phyloP scores from a whole-genome alignment of 371 early-diverging fungal species.

The Lichtheimia ornata region DNA sequence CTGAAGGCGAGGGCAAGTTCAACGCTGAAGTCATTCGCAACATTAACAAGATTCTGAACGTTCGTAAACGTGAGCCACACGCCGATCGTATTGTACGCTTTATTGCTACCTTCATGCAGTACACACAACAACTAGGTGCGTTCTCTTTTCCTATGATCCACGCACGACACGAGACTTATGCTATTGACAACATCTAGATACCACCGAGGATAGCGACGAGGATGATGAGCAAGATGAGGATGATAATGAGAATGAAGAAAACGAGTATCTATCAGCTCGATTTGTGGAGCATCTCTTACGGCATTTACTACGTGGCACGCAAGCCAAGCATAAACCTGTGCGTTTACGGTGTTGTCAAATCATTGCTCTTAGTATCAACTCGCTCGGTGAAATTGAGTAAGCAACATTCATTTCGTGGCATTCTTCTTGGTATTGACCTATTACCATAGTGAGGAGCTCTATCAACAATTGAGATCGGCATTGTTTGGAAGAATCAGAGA shows the following conservation, averaged over 20 bases:
- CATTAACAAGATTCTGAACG: constrained; percentile 71
- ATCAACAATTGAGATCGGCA: constrained; percentile 62
- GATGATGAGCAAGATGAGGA: constrained; percentile 23
- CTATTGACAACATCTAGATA: no score
- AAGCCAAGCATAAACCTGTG: constrained; percentile 72
- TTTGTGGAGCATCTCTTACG: constrained; percentile 72
- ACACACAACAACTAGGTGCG: constrained; percentile 64
- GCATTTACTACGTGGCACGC: constrained; percentile 74
- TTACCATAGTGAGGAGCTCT: constrained; percentile 69
- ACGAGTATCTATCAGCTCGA: constrained; percentile 67
- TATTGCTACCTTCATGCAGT: constrained; percentile 75
- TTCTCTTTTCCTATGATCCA: not conserved
- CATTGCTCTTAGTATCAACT: constrained; percentile 73
- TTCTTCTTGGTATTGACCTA: not conserved
- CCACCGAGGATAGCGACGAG: constrained; percentile 1
- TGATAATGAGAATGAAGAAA: constrained; percentile 33
- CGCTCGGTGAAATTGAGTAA: constrained; percentile 82
- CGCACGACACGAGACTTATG: no score
- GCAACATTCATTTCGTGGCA: constrained; percentile 3
- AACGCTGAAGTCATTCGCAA: constrained; percentile 70
- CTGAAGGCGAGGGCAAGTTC: constrained; percentile 64
- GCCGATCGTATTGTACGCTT: constrained; percentile 79
- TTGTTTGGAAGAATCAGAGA: constrained; percentile 77
- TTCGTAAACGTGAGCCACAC: constrained; percentile 71
- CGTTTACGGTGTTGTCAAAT: constrained; percentile 82